Base-by-base conservation (phyloP, 2,329 filamentous ascomycete genomes). In the Ophiostoma piceae region DNA sequence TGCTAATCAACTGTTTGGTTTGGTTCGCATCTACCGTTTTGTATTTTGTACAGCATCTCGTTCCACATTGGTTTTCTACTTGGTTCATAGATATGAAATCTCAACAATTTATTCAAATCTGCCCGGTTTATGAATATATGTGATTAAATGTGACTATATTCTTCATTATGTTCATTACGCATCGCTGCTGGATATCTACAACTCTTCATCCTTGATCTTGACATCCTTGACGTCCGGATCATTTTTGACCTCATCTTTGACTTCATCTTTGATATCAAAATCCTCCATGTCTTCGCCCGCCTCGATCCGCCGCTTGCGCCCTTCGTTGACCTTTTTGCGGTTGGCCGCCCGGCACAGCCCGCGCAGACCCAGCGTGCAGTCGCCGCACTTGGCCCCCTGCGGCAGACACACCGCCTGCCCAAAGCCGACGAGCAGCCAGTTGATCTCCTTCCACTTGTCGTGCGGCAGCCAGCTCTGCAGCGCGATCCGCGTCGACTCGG, bases 371-470 rank as follows among this genome's bases (percentile, higher is more conserved):
- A 98, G 80, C 73, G 91, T 90, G 80, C 95, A 99, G 67, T 95
- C 90, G 22, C 92, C 93, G 79, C 95, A 99, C 74, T 85, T 87
- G 73, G 89, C 84, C 0, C 91, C 92, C 1, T 94, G 87, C 0
- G 93, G 92, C 73, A 92, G 81, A 77, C 94, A 97, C 29, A 95
- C 88, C 0, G 88, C 92, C 84, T 97, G 94, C 0, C 94, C 94
- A 72, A 96, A 84, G 0, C 94, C 94, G 41, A 97, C 94, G 54
- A 97, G 84, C 78, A 97, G 80, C 80, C 90, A 88, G 79, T 97
- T 97, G 78, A 97, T 96, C 79, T 96, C 92, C 78, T 92, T 90
- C 94, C 94, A 97, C 75, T 87, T 88, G 67, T 96, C 92, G 71
- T 80, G 85, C 2, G 94, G 94, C 75, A 97, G 81, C 94, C 94